Evolutionary conservation across 2,329 filamentous ascomycete species (phyloP), one percentile per base, ranked within the genome.

Genomic region (Xylariaceae sp.): DNA sequence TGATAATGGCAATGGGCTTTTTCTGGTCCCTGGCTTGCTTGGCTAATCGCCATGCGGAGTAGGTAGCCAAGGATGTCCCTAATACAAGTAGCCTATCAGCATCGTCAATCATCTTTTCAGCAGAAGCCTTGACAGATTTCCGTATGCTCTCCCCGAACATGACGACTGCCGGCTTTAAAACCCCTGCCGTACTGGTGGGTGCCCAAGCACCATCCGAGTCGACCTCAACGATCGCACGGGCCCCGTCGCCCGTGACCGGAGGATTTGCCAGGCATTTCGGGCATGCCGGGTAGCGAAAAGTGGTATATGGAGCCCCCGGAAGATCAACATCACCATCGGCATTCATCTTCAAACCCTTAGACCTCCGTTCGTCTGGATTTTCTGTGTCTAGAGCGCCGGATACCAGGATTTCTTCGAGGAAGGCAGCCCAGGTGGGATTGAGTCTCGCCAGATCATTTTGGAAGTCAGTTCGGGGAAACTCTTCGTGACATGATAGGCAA

Each of bases 131-230:
- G 37, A 91, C 85, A 1, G 73, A 65, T 1, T 73, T 71, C 0
- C 81, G 76, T 48, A 97, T 95, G 56, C 84, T 91, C 72, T 97
- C 94, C 12, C 94, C 94, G 69, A 97, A 97, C 90, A 97, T 96
- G 64, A 91, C 85, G 2, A 99, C 91, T 0, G 89, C 89, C 3
- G 94, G 94, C 68, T 97, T 97, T 53, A 99, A 71, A 39, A 97
- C 83, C 2, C 92, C 94, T 0, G 84, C 89, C 2, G 80, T 84
- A 62, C 83, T 85, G 0, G 74, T 73, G 4, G 77, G 64, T 40
- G 76, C 73, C 89, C 87, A 95, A 0, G 91, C 92, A 0, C 92
- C 92, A 51, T 96, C 90, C 1, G 67, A 64, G 65, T 96, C 92
- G 9, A 88, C 80, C 58, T 87, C 76, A 1, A 96, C 85, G 30